Evolutionary conservation across 2,329 filamentous ascomycete species (phyloP).

Genomic region (Immersiporthe knoxdaviesiana): DNA sequence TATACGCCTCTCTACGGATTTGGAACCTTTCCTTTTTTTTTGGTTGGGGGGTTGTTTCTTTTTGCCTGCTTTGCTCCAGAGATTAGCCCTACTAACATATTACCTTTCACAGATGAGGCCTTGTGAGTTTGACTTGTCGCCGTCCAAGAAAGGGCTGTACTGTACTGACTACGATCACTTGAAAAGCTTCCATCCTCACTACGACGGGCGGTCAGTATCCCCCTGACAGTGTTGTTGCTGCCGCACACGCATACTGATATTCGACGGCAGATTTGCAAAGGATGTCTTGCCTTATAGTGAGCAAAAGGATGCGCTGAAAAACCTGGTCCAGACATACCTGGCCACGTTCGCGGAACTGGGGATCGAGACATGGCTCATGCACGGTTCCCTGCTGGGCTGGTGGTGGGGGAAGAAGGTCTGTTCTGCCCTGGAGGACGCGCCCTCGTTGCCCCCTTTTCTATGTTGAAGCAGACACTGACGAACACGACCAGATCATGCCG

Average conservation of each 20-base stretch:
- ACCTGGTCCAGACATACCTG: constrained; percentile 74
- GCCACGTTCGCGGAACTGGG: constrained; percentile 66
- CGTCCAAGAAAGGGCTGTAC: too few species aligned
- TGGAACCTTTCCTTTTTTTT: too few species aligned
- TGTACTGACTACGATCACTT: constrained; percentile 8
- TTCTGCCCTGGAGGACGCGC: background rate
- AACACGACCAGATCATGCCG: constrained; percentile 61
- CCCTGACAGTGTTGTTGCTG: constrained; percentile 17
- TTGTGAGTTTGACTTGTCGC: constrained; percentile 26
- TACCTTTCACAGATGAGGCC: constrained; percentile 30
- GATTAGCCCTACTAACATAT: background rate
- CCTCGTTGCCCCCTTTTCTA: background rate
- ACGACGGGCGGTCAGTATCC: constrained; percentile 40
- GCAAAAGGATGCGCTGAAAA: constrained; percentile 62
- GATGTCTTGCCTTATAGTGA: constrained; percentile 54
- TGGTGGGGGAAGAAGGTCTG: constrained; percentile 70
- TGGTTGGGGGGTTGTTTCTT: too few species aligned
- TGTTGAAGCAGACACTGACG: constrained; percentile 35
- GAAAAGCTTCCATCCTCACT: constrained; percentile 43
- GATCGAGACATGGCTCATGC: constrained; percentile 81
- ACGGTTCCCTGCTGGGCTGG: constrained; percentile 84
- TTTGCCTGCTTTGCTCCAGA: too few species aligned
- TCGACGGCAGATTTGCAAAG: constrained; percentile 41
- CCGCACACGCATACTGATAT: constrained; percentile 20
- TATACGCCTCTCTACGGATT: background rate